phyloP scores from a whole-genome alignment of 2,329 filamentous ascomycete species.

The Sphaerulina populicola region DNA sequence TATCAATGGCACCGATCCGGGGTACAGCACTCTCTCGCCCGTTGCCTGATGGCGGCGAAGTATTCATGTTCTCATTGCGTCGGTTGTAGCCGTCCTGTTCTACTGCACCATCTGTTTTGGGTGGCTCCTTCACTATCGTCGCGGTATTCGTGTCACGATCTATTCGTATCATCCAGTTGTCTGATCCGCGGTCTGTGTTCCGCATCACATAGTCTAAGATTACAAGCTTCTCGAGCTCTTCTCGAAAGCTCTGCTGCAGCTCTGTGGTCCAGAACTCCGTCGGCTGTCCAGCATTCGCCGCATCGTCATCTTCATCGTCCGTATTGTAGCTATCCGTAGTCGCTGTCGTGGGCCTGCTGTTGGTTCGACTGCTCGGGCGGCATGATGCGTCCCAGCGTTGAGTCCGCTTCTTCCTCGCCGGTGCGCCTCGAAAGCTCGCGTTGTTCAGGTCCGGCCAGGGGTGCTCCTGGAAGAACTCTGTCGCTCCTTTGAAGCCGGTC shows the following conservation, averaged over 20 bases:
- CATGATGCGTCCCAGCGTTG: conserved; percentile 72
- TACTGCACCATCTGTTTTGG: conserved; percentile 45
- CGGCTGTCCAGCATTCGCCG: conserved; percentile 28
- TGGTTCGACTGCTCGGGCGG: conserved; percentile 49
- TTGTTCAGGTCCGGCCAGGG: conserved; percentile 91
- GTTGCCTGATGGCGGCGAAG: conserved; percentile 35
- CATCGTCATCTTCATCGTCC: conserved; percentile 25
- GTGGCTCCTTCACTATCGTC: conserved; percentile 79
- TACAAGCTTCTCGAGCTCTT: conserved; percentile 93
- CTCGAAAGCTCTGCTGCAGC: conserved; percentile 83
- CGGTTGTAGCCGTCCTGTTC: conserved; percentile 26
- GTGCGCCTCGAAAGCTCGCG: conserved; percentile 55
- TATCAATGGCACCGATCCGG: conserved; percentile 87
- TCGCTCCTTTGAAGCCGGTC: conserved; percentile 94
- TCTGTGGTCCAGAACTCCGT: conserved; percentile 77
- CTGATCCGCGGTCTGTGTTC: conserved; percentile 89
- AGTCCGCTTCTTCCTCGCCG: conserved; percentile 61
- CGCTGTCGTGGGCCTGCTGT: conserved; percentile 36
- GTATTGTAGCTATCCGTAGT: conserved; percentile 43
- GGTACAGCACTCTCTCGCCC: conserved; percentile 51
- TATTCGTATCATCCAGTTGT: conserved; percentile 99
- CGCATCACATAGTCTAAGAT: conserved; percentile 99
- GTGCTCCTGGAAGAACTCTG: conserved; percentile 85
- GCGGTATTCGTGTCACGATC: conserved; percentile 77
- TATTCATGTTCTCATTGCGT: conserved; percentile 75